These are phyloP conservation scores for Suhomyces sp. DNA, from an alignment of 805 yeast genomes.

Conservation along the genomic window DNA sequence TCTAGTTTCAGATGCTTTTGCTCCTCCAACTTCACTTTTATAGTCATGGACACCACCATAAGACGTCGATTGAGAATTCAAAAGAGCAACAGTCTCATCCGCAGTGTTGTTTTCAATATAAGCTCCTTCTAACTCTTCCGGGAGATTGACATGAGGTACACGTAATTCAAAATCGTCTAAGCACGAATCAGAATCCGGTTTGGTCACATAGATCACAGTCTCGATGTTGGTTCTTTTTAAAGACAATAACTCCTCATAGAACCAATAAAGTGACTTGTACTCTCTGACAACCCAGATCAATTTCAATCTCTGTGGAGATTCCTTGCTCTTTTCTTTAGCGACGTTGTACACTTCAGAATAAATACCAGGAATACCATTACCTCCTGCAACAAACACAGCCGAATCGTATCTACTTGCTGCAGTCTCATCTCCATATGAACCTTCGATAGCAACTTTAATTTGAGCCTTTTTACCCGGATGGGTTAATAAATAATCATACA, in stretches of 20 bases:
- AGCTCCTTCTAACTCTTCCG: neutral
- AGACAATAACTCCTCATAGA: constrained; percentile 41
- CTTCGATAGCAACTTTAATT: constrained; percentile 53
- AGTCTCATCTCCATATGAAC: constrained; percentile 54
- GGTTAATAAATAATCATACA: constrained; percentile 32
- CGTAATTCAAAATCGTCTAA: constrained; percentile 2
- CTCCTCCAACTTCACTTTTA: neutral
- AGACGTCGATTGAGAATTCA: no score
- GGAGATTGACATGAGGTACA: constrained; percentile 1
- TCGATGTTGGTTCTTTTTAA: constrained; percentile 29
- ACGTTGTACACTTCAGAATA: constrained; percentile 39
- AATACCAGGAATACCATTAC: constrained; percentile 63
- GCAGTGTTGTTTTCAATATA: neutral
- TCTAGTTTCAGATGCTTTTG: neutral
- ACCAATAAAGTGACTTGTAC: constrained; percentile 50
- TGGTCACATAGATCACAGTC: constrained; percentile 30
- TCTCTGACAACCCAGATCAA: constrained; percentile 67
- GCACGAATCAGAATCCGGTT: constrained; percentile 16
- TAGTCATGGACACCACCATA: no score
- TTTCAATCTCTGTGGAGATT: constrained; percentile 22
- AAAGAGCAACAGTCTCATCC: no score
- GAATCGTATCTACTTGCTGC: constrained; percentile 50
- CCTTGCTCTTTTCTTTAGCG: constrained; percentile 6
- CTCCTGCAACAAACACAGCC: constrained; percentile 59
- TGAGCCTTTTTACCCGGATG: constrained; percentile 32